Evolutionary conservation across 2,329 filamentous ascomycete genomes (phyloP).

Genomic region (Rhynchosporium agropyri): DNA sequence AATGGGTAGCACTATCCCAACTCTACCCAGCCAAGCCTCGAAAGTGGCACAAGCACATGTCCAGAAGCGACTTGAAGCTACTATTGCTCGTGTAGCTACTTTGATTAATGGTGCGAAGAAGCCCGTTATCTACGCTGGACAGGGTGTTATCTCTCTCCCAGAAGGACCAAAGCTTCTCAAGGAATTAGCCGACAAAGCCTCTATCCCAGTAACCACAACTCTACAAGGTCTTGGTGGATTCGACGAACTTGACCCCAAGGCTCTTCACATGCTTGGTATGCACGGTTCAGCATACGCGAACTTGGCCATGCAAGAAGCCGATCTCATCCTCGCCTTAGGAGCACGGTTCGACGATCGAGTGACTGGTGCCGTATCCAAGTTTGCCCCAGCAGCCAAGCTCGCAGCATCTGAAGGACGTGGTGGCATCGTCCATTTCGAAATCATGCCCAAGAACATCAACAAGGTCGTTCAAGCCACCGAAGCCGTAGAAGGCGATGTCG

Average conservation of each 20-base stretch:
- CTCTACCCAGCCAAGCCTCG: constrained; percentile 83
- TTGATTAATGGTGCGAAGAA: constrained; percentile 90
- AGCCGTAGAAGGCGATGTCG: constrained; percentile 91
- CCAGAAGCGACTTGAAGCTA: constrained; percentile 70
- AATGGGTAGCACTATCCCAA: constrained; percentile 58
- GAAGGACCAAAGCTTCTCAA: constrained; percentile 80
- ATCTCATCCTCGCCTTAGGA: constrained; percentile 92
- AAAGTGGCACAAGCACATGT: constrained; percentile 75
- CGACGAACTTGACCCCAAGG: constrained; percentile 91
- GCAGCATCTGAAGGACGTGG: constrained; percentile 84
- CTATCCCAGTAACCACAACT: constrained; percentile 93
- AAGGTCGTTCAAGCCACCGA: constrained; percentile 97
- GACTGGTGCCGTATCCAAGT: constrained; percentile 78
- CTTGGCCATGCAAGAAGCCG: constrained; percentile 96
- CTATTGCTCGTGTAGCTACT: constrained; percentile 75
- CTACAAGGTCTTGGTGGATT: constrained; percentile 91
- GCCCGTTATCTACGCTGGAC: constrained; percentile 92
- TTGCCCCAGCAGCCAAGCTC: constrained; percentile 83
- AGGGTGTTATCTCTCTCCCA: constrained; percentile 80
- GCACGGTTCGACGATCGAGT: constrained; percentile 97
- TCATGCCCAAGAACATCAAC: constrained; percentile 99
- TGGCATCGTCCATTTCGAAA: constrained; percentile 96
- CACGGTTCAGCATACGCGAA: constrained; percentile 97
- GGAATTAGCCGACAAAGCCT: constrained; percentile 85
- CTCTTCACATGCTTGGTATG: constrained; percentile 98